Evolutionary conservation across 108 stramenopile genomes (phyloP).

Genomic region (Fragilariopsis cylindrus): DNA sequence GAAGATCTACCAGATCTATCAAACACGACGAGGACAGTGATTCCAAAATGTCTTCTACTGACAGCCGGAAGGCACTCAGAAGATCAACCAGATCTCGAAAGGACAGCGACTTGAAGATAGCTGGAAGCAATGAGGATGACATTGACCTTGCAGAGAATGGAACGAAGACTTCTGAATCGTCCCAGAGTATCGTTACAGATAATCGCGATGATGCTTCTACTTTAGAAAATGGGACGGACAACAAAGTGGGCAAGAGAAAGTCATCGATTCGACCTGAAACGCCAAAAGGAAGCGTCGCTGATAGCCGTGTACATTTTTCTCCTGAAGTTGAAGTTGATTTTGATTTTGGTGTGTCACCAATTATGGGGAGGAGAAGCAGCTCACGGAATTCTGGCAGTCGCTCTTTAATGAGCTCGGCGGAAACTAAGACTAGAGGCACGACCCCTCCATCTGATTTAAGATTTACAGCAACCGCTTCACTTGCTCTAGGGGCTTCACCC

Average conservation of each 20-base stretch:
- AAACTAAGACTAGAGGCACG: slow-evolving; percentile 34
- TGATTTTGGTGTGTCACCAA: slow-evolving; percentile 43
- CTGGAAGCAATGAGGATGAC: not conserved
- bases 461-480: slow-evolving; percentile 9
- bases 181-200: not conserved
- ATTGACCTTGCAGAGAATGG: not conserved
- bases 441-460: slow-evolving; percentile 33
- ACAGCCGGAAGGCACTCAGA: not conserved
- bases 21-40: not conserved
- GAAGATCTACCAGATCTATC: not conserved
- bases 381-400: not conserved
- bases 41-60: not conserved
- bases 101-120: not conserved
- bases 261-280: not conserved
- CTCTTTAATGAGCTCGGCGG: slow-evolving; percentile 16
- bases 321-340: slow-evolving; percentile 38
- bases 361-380: slow-evolving; percentile 8
- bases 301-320: slow-evolving; percentile 36
- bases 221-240: not conserved
- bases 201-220: not conserved
- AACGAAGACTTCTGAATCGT: not conserved
- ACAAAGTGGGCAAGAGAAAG: not conserved
- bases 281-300: not conserved
- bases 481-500: slow-evolving; percentile 1
- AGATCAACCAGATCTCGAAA: slow-evolving; percentile 11